phyloP scores from a whole-genome alignment of 352 stramenopile species.

The Pythium apleroticum region DNA sequence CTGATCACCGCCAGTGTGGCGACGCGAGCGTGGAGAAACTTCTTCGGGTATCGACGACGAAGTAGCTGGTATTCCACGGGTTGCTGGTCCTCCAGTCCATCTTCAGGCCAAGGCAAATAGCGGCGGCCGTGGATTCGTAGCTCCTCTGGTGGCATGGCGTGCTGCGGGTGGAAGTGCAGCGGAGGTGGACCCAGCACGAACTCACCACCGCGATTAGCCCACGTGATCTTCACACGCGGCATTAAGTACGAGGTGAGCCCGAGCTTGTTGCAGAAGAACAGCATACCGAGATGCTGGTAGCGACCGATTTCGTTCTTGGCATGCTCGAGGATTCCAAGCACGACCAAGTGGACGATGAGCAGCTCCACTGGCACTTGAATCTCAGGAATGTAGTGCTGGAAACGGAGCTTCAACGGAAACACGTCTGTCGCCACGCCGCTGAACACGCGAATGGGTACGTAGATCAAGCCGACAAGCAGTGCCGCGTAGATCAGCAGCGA shows the following conservation, averaged over 20 bases:
- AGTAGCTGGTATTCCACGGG: slow-evolving; percentile 76
- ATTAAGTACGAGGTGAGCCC: slow-evolving; percentile 73
- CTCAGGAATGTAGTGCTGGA: slow-evolving; percentile 92
- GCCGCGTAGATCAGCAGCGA: slow-evolving; percentile 91
- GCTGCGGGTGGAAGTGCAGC: slow-evolving; percentile 79
- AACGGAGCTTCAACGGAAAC: slow-evolving; percentile 80
- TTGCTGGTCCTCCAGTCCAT: slow-evolving; percentile 68
- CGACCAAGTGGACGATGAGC: slow-evolving; percentile 93
- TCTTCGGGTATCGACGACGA: slow-evolving; percentile 44
- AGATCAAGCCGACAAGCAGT: slow-evolving; percentile 86
- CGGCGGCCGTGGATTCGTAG: slow-evolving; percentile 66
- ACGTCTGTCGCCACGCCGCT: slow-evolving; percentile 46
- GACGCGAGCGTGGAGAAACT: slow-evolving; percentile 52
- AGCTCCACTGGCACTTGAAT: slow-evolving; percentile 97
- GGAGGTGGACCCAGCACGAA: slow-evolving; percentile 64
- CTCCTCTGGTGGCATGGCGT: slow-evolving; percentile 65
- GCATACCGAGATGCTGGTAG: slow-evolving; percentile 66
- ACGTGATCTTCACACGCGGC: slow-evolving; percentile 40
- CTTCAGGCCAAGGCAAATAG: slow-evolving; percentile 84
- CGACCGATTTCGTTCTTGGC: slow-evolving; percentile 85
- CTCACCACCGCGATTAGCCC: slow-evolving; percentile 26
- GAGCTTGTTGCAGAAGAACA: slow-evolving; percentile 56
- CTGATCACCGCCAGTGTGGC: slow-evolving; percentile 49
- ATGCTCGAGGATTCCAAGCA: slow-evolving; percentile 93
- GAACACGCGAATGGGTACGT: slow-evolving; percentile 78